Evolutionary conservation across 179 eudicot species (phyloP), one percentile per base, ranked within the genome.

Genomic region (Patellifolia procumbens): DNA sequence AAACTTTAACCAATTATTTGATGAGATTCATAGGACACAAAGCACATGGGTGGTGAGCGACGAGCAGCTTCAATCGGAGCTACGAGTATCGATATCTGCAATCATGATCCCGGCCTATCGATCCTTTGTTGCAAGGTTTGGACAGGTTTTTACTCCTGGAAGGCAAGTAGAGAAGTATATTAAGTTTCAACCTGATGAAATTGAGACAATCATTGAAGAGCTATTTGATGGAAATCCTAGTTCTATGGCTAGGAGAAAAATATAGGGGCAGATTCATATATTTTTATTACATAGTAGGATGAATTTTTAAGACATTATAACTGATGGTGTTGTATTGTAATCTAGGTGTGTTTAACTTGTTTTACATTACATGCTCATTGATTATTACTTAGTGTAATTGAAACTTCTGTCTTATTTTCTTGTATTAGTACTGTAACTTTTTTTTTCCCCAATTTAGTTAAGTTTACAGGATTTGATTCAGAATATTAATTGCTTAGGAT

Each of bases 11-110:
- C 81, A 86, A 0, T 16, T 79, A 78, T 91, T 91, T 24, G 97
- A 91, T 12, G 97, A 91, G 73, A 88, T 91, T 59, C 92, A 86
- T 63, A 86, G 59, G 82, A 82, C 88, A 15, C 97, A 90, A 70
- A 87, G 88, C 78, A 70, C 70, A 1, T 91, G 97, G 97, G 88
- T 91, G 66, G 88, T 92, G 5, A 85, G 90, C 22, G 97, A 92
- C 60, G 97, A 91, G 72, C 97, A 92, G 76, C 85, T 92, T 17
- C 92, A 89, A 64, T 92, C 97, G 49, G 97, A 92, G 87, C 87
- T 92, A 0, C 82, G 97, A 76, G 96, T 92, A 13, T 92, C 97
- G 5, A 88, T 92, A 48, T 85, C 94, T 17, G 88, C 95, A 3
- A 88, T 92, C 42, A 94, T 92, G 84, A 86, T 89, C 0, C 97